Conservation (phyloP, 305 asterid species). For the Plantago coronopus region DNA sequence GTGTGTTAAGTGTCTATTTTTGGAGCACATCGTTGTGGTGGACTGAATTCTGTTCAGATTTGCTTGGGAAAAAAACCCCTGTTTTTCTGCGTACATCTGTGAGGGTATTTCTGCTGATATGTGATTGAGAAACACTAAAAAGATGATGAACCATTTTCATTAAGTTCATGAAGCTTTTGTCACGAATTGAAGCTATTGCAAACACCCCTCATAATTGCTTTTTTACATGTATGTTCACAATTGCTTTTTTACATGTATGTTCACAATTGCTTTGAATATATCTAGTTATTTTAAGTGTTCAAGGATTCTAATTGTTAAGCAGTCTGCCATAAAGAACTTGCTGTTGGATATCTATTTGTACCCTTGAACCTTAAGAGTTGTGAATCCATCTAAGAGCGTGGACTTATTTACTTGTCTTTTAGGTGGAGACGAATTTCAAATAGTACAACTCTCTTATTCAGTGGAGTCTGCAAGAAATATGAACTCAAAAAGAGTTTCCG, state of each 20-base stretch:
- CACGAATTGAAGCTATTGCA: too few species aligned
- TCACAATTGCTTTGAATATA: neutral
- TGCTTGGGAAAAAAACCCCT: neutral
- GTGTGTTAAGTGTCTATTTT: neutral
- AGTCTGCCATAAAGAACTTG: neutral
- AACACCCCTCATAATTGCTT: neutral
- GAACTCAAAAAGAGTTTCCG: neutral
- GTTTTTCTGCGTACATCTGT: conserved; percentile 4
- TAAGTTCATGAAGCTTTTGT: too few species aligned
- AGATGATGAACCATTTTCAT: too few species aligned
- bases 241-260: too few species aligned
- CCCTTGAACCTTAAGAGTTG: neutral
- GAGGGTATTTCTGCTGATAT: too few species aligned
- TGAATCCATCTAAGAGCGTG: too few species aligned
- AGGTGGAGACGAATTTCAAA: neutral
- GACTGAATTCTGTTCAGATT: too few species aligned
- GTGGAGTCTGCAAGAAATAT: neutral
- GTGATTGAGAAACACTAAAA: too few species aligned
- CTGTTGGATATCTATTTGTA: neutral
- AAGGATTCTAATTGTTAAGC: neutral
- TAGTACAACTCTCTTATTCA: neutral
- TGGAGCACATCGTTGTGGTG: neutral
- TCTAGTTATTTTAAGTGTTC: neutral
- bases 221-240: too few species aligned
- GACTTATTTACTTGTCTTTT: too few species aligned